These are phyloP conservation scores for Singerocomus rubriflavus DNA, from an alignment of 1,284 basidiomycete genomes.

Conservation along the genomic window DNA sequence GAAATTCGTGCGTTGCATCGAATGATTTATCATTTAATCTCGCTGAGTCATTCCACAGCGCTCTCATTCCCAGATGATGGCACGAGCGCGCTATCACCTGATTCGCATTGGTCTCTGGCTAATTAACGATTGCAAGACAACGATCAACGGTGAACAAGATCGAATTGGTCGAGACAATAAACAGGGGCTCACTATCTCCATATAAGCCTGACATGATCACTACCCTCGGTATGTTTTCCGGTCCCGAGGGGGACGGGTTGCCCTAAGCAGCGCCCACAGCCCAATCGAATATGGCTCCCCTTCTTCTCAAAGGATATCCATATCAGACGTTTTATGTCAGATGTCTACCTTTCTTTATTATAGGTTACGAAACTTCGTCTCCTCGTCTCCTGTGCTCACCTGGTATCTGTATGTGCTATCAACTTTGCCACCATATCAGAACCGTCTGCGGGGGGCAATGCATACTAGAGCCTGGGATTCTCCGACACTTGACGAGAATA, in stretches of 20 bases:
- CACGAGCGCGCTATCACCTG: slow-evolving; percentile 47
- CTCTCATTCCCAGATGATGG: slow-evolving; percentile 42
- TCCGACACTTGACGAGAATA: slow-evolving; percentile 23
- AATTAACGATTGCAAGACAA: slow-evolving; percentile 46
- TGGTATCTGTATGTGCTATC: slow-evolving; percentile 74
- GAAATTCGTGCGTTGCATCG: slow-evolving; percentile 46
- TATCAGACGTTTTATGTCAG: slow-evolving; percentile 68
- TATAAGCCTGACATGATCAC: slow-evolving; percentile 19
- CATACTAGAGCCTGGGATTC: slow-evolving; percentile 15
- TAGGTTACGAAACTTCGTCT: slow-evolving; percentile 66
- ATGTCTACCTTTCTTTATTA: slow-evolving; percentile 78
- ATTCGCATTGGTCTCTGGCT: slow-evolving; percentile 53
- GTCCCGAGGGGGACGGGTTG: not conserved
- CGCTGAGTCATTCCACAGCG: slow-evolving; percentile 29
- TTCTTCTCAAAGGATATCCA: slow-evolving; percentile 55
- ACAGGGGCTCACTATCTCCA: not conserved
- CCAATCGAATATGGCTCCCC: slow-evolving; percentile 54
- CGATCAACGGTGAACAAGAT: slow-evolving; percentile 30
- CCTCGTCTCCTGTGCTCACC: slow-evolving; percentile 58
- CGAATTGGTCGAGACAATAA: slow-evolving; percentile 13
- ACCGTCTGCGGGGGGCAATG: slow-evolving; percentile 55
- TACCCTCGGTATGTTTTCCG: slow-evolving; percentile 19
- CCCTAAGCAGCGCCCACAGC: slow-evolving; percentile 38
- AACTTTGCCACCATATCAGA: slow-evolving; percentile 50
- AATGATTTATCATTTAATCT: slow-evolving; percentile 6